Percentiles rank a stretch among this genome's conserved stretches.
Evolutionary conservation across 306 rosid genomes (phyloP).

Genomic region (Lathyrus aphaca): DNA sequence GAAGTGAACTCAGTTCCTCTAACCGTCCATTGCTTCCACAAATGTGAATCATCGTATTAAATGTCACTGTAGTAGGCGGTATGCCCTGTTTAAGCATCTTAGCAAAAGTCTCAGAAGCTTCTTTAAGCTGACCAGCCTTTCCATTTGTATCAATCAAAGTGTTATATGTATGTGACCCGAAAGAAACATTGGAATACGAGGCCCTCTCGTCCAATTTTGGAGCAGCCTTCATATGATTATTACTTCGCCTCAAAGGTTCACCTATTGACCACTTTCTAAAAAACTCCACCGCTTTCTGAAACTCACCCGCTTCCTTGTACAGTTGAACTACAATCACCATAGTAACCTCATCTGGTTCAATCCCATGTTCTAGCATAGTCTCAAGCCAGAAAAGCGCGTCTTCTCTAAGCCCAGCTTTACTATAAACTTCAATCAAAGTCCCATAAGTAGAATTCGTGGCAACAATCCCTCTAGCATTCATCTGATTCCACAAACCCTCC

Average conservation of each 20-base stretch:
- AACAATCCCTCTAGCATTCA: conserved; percentile 64
- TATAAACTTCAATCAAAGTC: conserved; percentile 85
- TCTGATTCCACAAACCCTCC: conserved; percentile 78
- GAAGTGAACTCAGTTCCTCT: conserved; percentile 68
- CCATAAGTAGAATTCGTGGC: conserved; percentile 92
- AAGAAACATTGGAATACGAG: conserved; percentile 36
- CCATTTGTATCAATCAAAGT: conserved; percentile 86
- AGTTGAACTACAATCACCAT: conserved; percentile 89
- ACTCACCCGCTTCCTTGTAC: conserved; percentile 86
- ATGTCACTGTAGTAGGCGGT: conserved; percentile 81
- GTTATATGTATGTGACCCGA: conserved; percentile 81
- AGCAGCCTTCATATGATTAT: conserved; percentile 19
- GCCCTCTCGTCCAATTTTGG: conserved; percentile 34
- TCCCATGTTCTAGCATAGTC: conserved; percentile 68
- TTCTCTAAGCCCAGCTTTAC: conserved; percentile 74
- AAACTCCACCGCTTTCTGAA: conserved; percentile 76
- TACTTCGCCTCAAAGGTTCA: conserved; percentile 46
- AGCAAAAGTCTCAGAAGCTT: conserved; percentile 74
- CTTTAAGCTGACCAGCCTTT: conserved; percentile 81
- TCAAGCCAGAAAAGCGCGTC: conserved; percentile 82
- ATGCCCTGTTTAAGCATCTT: conserved; percentile 81
- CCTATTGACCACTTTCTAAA: conserved; percentile 72
- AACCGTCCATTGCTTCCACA: conserved; percentile 83
- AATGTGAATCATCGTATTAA: conserved; percentile 93
- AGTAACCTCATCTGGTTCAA: conserved; percentile 93